These are phyloP conservation scores for Dianthus caryophyllus DNA, from an alignment of 148 eudicot genomes.

Conservation along the genomic window DNA sequence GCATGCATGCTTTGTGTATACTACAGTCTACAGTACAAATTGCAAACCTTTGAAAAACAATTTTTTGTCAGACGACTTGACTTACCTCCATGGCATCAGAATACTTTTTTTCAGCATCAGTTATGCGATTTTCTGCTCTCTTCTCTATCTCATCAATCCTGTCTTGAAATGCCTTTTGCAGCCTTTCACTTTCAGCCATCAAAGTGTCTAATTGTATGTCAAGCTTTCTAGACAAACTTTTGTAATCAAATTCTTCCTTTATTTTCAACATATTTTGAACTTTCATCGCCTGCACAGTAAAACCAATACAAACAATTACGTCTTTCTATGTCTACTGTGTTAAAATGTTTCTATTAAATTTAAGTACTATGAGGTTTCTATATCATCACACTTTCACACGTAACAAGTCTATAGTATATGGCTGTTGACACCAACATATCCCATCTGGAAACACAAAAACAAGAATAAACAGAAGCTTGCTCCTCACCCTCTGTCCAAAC, in stretches of 20 bases:
- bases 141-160: slow-evolving; percentile 59
- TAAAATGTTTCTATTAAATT: background rate
- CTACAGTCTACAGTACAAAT: no score
- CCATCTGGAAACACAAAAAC: background rate
- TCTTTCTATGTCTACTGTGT: background rate
- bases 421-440: slow-evolving; percentile 1
- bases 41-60: background rate
- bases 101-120: slow-evolving; percentile 59
- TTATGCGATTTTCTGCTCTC: slow-evolving; percentile 61
- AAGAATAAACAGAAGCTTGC: slow-evolving; percentile 1
- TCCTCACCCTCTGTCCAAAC: slow-evolving; percentile 86
- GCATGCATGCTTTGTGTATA: background rate
- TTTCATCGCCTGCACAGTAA: slow-evolving; percentile 58
- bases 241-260: slow-evolving; percentile 95
- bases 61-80: background rate
- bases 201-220: slow-evolving; percentile 88
- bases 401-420: no score
- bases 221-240: slow-evolving; percentile 83
- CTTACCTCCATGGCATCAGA: slow-evolving; percentile 74
- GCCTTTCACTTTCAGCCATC: slow-evolving; percentile 88
- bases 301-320: slow-evolving; percentile 5
- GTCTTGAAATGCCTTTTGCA: slow-evolving; percentile 72
- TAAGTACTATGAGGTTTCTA: background rate
- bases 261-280: slow-evolving; percentile 92
- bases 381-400: no score